Percentiles rank a stretch among this genome's conserved stretches.
Evolutionary conservation across 1,284 basidiomycete species (phyloP).

Genomic region (Termitomyces sp.): DNA sequence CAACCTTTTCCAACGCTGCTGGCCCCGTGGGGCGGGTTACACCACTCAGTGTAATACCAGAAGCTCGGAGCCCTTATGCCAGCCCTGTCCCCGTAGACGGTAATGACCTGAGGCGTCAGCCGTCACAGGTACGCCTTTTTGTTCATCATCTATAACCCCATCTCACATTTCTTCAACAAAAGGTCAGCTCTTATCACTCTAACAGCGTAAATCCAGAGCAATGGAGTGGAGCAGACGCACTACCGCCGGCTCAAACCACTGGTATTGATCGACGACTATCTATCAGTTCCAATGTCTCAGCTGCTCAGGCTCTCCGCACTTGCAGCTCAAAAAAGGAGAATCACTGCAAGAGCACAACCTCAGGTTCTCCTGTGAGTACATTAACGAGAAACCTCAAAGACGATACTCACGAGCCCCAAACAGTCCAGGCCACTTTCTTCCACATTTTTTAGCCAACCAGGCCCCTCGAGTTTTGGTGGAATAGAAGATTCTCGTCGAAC

Average conservation of each 20-base stretch:
- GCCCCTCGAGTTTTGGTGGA: conserved; percentile 9
- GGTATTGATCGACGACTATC: conserved; percentile 13
- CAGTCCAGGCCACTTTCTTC: conserved; percentile 17
- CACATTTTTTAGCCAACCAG: conserved; percentile 4
- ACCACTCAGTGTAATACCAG: conserved; percentile 34
- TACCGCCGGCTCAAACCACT: conserved; percentile 4
- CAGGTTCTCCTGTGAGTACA: conserved; percentile 29
- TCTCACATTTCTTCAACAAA: not conserved
- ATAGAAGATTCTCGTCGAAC: conserved; percentile 1
- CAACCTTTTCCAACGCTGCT: conserved; percentile 45
- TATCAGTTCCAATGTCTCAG: conserved; percentile 14
- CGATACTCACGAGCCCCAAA: not conserved
- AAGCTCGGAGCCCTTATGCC: conserved; percentile 28
- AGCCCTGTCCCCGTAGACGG: conserved; percentile 25
- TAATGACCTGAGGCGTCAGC: conserved; percentile 21
- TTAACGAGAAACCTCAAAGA: not conserved
- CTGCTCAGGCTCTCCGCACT: conserved; percentile 7
- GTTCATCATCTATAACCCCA: not conserved
- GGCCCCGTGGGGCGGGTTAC: conserved; percentile 28
- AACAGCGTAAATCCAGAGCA: conserved; percentile 8
- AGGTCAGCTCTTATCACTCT: conserved; percentile 11
- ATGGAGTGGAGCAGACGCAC: conserved; percentile 3
- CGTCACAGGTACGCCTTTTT: conserved; percentile 25
- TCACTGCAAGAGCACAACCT: conserved; percentile 12
- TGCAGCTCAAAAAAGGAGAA: conserved; percentile 7